Percentiles rank a stretch among this genome's conserved stretches.
Evolutionary conservation across 345 rosid genomes (phyloP).

Genomic region (Pistacia atlantica): DNA sequence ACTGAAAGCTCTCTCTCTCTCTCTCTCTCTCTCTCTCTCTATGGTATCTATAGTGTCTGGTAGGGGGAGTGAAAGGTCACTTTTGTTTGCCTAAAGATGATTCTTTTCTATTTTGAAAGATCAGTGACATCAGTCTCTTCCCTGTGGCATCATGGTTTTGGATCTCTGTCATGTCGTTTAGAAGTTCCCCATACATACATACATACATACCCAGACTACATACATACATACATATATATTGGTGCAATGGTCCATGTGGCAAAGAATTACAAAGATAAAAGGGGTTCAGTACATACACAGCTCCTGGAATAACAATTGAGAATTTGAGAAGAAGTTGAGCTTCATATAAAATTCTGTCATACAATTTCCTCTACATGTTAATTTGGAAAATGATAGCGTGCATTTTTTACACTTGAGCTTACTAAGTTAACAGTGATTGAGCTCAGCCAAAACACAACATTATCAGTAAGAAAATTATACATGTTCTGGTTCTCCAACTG

Average conservation of each 20-base stretch:
- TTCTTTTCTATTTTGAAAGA: no score
- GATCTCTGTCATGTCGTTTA: no score
- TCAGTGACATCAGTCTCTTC: no score
- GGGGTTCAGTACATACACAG: background rate
- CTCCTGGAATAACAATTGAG: background rate
- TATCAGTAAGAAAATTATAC: background rate
- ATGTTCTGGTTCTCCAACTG: background rate
- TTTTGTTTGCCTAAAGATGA: no score
- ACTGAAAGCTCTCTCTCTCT: no score
- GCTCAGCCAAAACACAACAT: constrained; percentile 5
- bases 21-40: no score
- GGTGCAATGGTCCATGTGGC: background rate
- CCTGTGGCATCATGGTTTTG: no score
- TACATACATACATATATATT: no score
- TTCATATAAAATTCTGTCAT: background rate
- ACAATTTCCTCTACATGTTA: constrained; percentile 2
- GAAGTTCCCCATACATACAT: no score
- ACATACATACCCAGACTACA: no score
- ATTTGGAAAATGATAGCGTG: background rate
- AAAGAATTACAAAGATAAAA: background rate
- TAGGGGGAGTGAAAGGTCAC: no score
- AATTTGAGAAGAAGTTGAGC: background rate
- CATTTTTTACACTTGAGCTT: background rate
- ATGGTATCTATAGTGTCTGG: no score
- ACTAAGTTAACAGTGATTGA: background rate